Evolutionary conservation across 2,329 filamentous ascomycete genomes (phyloP).

Genomic region (Aspergillus sp.): DNA sequence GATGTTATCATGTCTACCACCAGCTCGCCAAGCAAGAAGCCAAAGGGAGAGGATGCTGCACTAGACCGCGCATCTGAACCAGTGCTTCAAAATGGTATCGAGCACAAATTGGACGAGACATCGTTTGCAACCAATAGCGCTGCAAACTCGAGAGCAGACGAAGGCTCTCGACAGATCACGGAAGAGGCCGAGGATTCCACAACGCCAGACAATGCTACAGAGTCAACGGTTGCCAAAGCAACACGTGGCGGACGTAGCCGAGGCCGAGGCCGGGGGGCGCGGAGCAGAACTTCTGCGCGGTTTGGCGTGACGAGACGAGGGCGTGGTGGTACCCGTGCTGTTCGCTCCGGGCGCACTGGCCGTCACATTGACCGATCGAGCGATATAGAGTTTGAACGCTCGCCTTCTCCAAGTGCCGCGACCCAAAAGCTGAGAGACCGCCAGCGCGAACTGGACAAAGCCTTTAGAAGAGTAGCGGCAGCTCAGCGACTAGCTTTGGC

Average conservation of each 20-base stretch:
- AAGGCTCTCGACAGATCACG: slow-evolving; percentile 28
- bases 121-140: slow-evolving; percentile 24
- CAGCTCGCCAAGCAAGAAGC: slow-evolving; percentile 33
- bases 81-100: slow-evolving; percentile 29
- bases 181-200: slow-evolving; percentile 30
- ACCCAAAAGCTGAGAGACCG: slow-evolving; percentile 46
- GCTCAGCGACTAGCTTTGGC: slow-evolving; percentile 47
- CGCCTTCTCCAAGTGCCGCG: slow-evolving; percentile 41
- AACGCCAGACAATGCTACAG: slow-evolving; percentile 25
- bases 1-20: slow-evolving; percentile 20
- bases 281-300: slow-evolving; percentile 35
- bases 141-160: slow-evolving; percentile 19
- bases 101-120: slow-evolving; percentile 26
- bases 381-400: slow-evolving; percentile 37
- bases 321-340: slow-evolving; percentile 35
- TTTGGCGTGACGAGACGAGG: slow-evolving; percentile 28
- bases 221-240: slow-evolving; percentile 28
- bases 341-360: slow-evolving; percentile 29
- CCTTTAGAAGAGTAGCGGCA: slow-evolving; percentile 47
- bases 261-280: slow-evolving; percentile 40
- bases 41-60: slow-evolving; percentile 37
- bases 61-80: slow-evolving; percentile 27
- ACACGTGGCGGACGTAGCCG: slow-evolving; percentile 37
- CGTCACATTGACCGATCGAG: slow-evolving; percentile 33
- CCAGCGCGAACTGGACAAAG: slow-evolving; percentile 47